Conservation (phyloP, 2,329 filamentous ascomycete species). For the Albophoma yamanashiensis region DNA sequence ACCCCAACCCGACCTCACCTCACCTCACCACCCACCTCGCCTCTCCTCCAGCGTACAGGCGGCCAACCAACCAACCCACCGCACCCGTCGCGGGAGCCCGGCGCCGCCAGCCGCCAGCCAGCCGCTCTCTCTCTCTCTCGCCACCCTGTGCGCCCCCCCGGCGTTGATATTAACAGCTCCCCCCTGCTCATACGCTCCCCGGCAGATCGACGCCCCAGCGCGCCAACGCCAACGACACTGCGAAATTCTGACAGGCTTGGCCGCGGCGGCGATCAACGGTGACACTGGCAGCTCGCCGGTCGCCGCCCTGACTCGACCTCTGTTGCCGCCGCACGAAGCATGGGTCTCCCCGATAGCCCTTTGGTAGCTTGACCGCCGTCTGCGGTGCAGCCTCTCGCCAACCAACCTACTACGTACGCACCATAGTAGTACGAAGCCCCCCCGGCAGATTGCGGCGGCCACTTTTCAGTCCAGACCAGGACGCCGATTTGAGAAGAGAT, state of each 20-base stretch:
- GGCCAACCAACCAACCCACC: neutral
- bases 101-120: neutral
- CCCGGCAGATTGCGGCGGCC: neutral
- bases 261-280: neutral
- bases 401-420: neutral
- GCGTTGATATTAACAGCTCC: neutral
- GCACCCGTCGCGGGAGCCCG: neutral
- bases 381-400: neutral
- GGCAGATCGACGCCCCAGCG: neutral
- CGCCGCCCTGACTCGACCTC: neutral
- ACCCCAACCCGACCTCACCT: neutral
- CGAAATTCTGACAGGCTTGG: neutral
- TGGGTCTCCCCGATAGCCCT: neutral
- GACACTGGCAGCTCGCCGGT: neutral
- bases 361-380: neutral
- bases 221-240: neutral
- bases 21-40: neutral
- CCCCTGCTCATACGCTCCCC: neutral
- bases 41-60: neutral
- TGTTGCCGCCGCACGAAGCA: neutral
- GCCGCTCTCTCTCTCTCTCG: neutral
- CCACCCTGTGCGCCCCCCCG: neutral
- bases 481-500: neutral
- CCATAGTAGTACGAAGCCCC: too few relatives aligned
- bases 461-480: neutral